A percentile compares a stretch with the other conserved stretches of the same genome.
phyloP scores from a whole-genome alignment of 768 basidiomycete species.

The Hortiboletus flavorubellus region DNA sequence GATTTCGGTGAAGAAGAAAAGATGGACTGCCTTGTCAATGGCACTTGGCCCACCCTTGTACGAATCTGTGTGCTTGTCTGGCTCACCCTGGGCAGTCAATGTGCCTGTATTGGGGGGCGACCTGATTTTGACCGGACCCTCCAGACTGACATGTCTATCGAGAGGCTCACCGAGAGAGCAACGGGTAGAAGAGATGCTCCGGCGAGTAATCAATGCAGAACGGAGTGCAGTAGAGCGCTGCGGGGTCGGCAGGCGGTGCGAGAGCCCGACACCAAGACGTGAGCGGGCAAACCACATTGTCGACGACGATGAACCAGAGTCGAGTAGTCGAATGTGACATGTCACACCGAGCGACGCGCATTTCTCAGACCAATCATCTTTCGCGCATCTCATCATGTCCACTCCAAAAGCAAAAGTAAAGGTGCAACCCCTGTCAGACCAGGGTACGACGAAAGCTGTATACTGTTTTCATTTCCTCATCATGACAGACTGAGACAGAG shows the following conservation, averaged over 20 bases:
- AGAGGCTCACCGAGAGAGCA: conserved; percentile 22
- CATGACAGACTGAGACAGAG: conserved; percentile 59
- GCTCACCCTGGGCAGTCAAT: conserved; percentile 37
- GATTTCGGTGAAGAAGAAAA: conserved; percentile 99
- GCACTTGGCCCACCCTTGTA: conserved; percentile 84
- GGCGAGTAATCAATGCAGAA: conserved; percentile 42
- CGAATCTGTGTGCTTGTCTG: conserved; percentile 56
- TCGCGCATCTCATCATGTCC: conserved; percentile 40
- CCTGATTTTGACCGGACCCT: conserved; percentile 26
- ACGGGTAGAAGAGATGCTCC: conserved; percentile 33
- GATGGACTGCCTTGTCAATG: conserved; percentile 90
- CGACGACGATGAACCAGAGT: conserved; percentile 14
- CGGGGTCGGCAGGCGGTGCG: conserved; percentile 38
- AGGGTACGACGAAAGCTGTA: conserved; percentile 49
- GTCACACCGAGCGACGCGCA: conserved; percentile 26
- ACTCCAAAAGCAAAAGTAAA: conserved; percentile 58
- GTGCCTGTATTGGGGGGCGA: conserved; percentile 34
- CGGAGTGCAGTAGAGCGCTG: conserved; percentile 29
- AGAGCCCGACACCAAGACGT: conserved; percentile 49
- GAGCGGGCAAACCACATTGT: conserved; percentile 58
- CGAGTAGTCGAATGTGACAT: conserved; percentile 21
- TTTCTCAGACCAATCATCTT: conserved; percentile 27
- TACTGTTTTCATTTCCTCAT: conserved; percentile 27
- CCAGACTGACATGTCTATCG: conserved; percentile 13
- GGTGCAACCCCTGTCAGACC: conserved; percentile 55